A percentile compares a stretch with the other conserved stretches of the same genome.
These are phyloP conservation scores for Beauveria varroae DNA, from an alignment of 2,329 filamentous ascomycete species.

Conservation along the genomic window DNA sequence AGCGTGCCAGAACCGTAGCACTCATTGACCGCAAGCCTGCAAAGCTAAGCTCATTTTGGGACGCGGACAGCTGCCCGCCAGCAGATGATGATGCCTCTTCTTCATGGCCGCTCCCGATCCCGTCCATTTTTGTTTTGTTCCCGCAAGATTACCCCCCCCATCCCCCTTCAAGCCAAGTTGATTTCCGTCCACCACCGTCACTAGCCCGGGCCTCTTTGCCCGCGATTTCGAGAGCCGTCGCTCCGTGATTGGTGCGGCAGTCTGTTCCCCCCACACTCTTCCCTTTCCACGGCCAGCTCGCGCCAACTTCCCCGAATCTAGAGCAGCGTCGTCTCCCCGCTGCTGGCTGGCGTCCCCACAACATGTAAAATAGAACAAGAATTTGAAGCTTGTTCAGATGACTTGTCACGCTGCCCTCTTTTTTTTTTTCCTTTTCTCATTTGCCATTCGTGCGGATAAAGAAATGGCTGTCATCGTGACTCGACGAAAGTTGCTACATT, in stretches of 20 bases:
- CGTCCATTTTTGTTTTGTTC: background rate
- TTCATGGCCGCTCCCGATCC: too few species aligned
- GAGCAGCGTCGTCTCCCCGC: background rate
- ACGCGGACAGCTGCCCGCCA: background rate
- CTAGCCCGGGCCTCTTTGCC: too few species aligned
- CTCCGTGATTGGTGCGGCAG: conserved; percentile 9
- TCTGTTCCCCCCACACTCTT: background rate
- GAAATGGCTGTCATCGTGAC: background rate
- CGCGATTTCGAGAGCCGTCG: background rate
- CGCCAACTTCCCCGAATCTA: background rate
- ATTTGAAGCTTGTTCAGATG: background rate
- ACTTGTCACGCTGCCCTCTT: background rate
- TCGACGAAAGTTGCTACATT: background rate
- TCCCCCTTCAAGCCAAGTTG: too few species aligned
- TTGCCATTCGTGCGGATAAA: background rate
- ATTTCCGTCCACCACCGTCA: too few species aligned
- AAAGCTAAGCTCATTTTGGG: background rate
- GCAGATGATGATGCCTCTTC: background rate
- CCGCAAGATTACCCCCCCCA: too few species aligned
- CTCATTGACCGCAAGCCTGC: background rate
- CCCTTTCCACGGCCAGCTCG: background rate
- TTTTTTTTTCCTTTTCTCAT: background rate
- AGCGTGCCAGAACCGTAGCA: too few species aligned
- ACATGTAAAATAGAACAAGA: background rate
- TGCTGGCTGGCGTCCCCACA: background rate